Evolutionary conservation across 2,329 filamentous ascomycete species (phyloP), one percentile per base, ranked within the genome.

Genomic region (Mycogone perniciosa): DNA sequence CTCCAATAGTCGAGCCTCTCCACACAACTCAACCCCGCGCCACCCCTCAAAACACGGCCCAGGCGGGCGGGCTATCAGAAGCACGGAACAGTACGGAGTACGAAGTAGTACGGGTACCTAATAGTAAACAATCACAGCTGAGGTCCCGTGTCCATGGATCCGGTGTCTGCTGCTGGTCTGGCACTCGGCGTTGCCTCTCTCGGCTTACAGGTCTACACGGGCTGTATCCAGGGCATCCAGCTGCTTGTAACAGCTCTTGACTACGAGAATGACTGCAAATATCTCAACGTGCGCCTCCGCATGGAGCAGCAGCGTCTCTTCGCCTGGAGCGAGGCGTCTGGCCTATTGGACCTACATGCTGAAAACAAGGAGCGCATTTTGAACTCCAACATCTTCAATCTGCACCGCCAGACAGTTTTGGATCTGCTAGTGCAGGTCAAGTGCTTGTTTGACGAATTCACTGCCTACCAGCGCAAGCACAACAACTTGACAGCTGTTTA

Each of bases 221-320:
- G 70, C 34, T 75, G 73, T 54, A 69, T 75, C 43, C 71, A 74
- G 65, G 69, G 71, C 26, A 75, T 76, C 50, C 73, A 76, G 58
- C 63, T 76, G 46, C 66, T 76, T 31, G 62, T 76, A 41, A 76
- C 73, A 5, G 74, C 73, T n/a, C 61, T 69, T 41, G 69, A 71
- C 42, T 73, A 74, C 50, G 71, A 72, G n/a, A 67, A 76, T 53
- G 72, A 75, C 43, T 75, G 68, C 58, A 70, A 65, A 51, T 76
- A 75, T 57, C 69, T 76, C 51, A 75, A 75, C 53, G 58, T 76
- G 56, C 67, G 74, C 45, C 59, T 76, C 45, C 70, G 72, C 47
- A 74, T 76, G 69, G 74, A 76, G 57, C 72, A 77, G 60, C 72
- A 76, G 54, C 66, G 74, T 27, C 65, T 76, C 10, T 75, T 74